Percentiles rank a stretch among this genome's conserved stretches.
Conservation (phyloP, 1,284 basidiomycete genomes). For the Kwoniella shivajii region DNA sequence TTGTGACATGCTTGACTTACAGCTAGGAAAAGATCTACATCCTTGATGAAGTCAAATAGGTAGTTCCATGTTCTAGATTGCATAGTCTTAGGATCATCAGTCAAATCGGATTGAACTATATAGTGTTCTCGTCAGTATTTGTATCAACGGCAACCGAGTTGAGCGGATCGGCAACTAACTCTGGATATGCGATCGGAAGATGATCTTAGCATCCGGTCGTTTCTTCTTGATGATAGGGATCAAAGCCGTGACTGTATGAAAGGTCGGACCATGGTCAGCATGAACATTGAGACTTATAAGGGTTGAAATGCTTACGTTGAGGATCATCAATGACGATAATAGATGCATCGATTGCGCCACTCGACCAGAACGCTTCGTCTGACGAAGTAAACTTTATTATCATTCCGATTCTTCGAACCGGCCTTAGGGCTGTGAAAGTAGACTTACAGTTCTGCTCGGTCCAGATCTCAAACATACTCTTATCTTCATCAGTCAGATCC, state of each 20-base stretch:
- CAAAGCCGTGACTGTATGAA: slow-evolving; percentile 60
- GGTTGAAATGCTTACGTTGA: slow-evolving; percentile 38
- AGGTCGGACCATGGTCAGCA: neutral
- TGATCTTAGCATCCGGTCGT: slow-evolving; percentile 75
- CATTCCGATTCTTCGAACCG: too few relatives aligned
- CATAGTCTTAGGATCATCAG: slow-evolving; percentile 60
- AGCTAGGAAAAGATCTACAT: slow-evolving; percentile 79
- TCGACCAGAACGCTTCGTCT: slow-evolving; percentile 70
- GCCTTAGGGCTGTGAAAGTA: neutral
- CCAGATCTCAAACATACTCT: slow-evolving; percentile 72
- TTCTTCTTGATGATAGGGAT: slow-evolving; percentile 82
- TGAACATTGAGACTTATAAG: neutral
- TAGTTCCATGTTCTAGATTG: slow-evolving; percentile 88
- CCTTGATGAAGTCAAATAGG: slow-evolving; percentile 81
- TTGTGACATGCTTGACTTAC: slow-evolving; percentile 52
- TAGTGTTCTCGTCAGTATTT: neutral
- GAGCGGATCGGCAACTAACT: slow-evolving; percentile 58
- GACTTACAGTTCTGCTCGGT: slow-evolving; percentile 65
- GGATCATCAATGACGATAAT: slow-evolving; percentile 69
- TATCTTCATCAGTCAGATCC: slow-evolving; percentile 71
- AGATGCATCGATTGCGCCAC: slow-evolving; percentile 60
- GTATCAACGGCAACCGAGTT: neutral
- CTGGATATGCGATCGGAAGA: slow-evolving; percentile 89
- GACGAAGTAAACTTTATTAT: neutral
- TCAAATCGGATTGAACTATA: slow-evolving; percentile 45